Conservation (phyloP, 176 grass and related monocot genomes). For the Poa pratensis region DNA sequence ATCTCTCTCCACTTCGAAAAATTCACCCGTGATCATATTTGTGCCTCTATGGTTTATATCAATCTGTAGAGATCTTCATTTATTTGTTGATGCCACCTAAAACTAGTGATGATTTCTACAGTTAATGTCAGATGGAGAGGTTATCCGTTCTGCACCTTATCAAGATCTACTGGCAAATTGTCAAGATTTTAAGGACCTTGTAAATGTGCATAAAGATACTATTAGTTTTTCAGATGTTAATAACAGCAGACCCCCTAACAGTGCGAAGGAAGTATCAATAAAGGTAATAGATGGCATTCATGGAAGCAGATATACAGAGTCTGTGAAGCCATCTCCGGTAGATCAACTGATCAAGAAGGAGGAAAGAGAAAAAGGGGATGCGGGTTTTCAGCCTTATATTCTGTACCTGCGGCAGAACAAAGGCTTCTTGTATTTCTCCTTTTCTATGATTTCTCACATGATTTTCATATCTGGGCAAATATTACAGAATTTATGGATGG, state of each 20-base stretch:
- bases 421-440: constrained; percentile 62
- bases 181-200: constrained; percentile 85
- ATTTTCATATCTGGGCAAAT: constrained; percentile 73
- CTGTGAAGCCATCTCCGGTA: constrained; percentile 34
- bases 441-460: constrained; percentile 54
- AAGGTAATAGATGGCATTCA: constrained; percentile 49
- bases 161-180: constrained; percentile 60
- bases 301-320: constrained; percentile 43
- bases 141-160: constrained; percentile 69
- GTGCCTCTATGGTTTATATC: not conserved
- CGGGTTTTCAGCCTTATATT: constrained; percentile 74
- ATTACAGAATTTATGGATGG: constrained; percentile 94
- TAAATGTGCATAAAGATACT: constrained; percentile 75
- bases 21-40: not conserved
- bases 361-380: constrained; percentile 87
- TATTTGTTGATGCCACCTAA: constrained; percentile 6
- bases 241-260: constrained; percentile 10
- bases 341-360: constrained; percentile 90
- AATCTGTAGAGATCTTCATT: not conserved
- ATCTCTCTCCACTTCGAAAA: not conserved
- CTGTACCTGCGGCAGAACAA: constrained; percentile 79
- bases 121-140: constrained; percentile 84
- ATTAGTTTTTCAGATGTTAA: constrained; percentile 49
- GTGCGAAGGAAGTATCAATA: constrained; percentile 40
- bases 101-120: constrained; percentile 37